A percentile compares a stretch with the other conserved stretches of the same genome.
Evolutionary conservation across 2,329 filamentous ascomycete species (phyloP).

Genomic region (Hypoxylon sp.): DNA sequence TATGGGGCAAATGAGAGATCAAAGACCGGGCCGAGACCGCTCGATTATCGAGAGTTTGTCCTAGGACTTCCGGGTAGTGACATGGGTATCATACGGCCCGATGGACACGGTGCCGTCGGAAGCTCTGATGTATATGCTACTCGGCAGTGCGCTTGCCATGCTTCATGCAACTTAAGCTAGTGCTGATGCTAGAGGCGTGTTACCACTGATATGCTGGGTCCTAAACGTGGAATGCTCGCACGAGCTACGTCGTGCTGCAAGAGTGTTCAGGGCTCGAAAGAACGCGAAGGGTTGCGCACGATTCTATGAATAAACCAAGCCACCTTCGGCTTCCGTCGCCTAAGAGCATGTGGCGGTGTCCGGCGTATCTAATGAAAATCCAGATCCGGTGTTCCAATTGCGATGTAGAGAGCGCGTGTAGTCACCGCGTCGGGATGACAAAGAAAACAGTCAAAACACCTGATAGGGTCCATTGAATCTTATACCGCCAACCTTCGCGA

Average conservation of each 20-base stretch:
- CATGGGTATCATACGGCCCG: slow-evolving; percentile 35
- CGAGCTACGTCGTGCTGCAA: slow-evolving; percentile 20
- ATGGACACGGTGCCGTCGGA: slow-evolving; percentile 18
- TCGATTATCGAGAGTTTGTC: neutral
- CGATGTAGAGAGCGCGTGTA: neutral
- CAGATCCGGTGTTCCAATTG: neutral
- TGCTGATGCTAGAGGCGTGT: slow-evolving; percentile 25
- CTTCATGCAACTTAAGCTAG: slow-evolving; percentile 29
- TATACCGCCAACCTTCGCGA: slow-evolving; percentile 21
- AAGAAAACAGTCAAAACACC: neutral
- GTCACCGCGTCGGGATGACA: neutral
- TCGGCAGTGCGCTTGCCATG: slow-evolving; percentile 31
- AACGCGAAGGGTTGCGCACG: neutral
- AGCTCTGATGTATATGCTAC: slow-evolving; percentile 3
- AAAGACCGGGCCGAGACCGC: slow-evolving; percentile 34
- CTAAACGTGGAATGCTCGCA: slow-evolving; percentile 15
- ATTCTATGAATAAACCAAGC: neutral
- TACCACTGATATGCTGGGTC: slow-evolving; percentile 21
- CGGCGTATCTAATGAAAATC: neutral
- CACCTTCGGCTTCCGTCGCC: neutral
- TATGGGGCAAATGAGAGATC: slow-evolving; percentile 17
- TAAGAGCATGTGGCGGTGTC: slow-evolving; percentile 8
- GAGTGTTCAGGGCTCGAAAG: slow-evolving; percentile 5
- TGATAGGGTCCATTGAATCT: slow-evolving; percentile 16
- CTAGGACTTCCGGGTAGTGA: slow-evolving; percentile 12